These are phyloP conservation scores for Castanopsis chinensis DNA, from an alignment of 306 rosid species.

Conservation along the genomic window DNA sequence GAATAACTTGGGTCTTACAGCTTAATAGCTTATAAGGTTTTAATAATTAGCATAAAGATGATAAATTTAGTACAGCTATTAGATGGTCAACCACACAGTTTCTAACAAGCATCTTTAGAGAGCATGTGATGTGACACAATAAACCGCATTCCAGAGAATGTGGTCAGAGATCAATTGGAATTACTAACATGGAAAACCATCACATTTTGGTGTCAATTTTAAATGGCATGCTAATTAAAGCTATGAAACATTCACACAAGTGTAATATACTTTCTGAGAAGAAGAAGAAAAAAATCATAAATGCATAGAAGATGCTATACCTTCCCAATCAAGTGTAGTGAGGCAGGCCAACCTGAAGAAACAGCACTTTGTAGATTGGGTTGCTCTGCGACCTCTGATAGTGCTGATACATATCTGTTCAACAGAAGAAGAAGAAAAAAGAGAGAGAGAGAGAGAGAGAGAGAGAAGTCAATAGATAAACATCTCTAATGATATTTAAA, in stretches of 20 bases:
- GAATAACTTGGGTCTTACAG: neutral
- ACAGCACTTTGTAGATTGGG: conserved; percentile 56
- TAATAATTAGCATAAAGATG: neutral
- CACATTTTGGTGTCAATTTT: conserved; percentile 4
- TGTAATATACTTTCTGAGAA: neutral
- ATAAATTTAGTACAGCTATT: neutral
- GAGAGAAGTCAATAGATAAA: neutral
- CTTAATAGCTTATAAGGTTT: neutral
- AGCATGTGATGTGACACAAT: conserved; percentile 6
- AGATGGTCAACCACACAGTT: conserved; percentile 12
- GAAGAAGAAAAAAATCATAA: neutral
- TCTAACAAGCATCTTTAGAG: conserved; percentile 7
- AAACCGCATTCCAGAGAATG: neutral
- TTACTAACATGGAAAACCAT: neutral
- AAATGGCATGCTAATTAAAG: neutral
- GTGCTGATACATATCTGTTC: conserved; percentile 88
- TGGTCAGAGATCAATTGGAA: neutral
- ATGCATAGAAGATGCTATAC: conserved; percentile 36
- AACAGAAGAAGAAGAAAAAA: neutral
- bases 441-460: too few relatives aligned
- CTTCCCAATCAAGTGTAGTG: conserved; percentile 96
- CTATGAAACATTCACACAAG: neutral
- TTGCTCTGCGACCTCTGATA: conserved; percentile 62
- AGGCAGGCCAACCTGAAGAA: conserved; percentile 91
- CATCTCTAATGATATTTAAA: conserved; percentile 3